Base-by-base conservation (phyloP, 2,329 filamentous ascomycete genomes). In the Hymenoscyphus scutula region DNA sequence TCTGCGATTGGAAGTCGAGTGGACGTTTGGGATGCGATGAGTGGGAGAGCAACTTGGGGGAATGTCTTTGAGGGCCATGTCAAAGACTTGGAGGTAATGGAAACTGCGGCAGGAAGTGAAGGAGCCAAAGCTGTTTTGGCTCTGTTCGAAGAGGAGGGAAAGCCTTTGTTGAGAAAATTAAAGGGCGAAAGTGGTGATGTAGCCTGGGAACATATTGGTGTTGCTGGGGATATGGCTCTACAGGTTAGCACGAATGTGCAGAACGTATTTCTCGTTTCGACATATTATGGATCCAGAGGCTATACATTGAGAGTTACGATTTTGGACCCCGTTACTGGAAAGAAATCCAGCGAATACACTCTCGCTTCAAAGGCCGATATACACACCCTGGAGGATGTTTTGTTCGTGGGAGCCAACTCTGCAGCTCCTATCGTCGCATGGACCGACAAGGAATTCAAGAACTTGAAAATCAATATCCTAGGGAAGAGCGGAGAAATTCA, bases 1-100 rank as follows among this genome's bases (percentile, higher is more conserved):
- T 89, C 89, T 68, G 92, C 89, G 1, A 78, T 87, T 41, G 91
- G 89, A 17, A 80, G 81, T 65, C 83, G 84, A 56, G 86, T 97
- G 30, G 84, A 89, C 60, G 85, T 89, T 15, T 98, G 93, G 93
- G 89, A 91, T 77, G 91, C 92, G 38, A 80, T 89, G 56, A 90
- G 89, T 70, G 95, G 95, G 30, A 87, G 89, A 71, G 84, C 90
- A 67, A 81, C 86, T 41, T 99, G 95, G 92, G 85, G 86, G 62
- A 81, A 82, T 51, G 79, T 81, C 56, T 86, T 91, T 62, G 73
- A 75, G 6, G 89, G 83, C 23, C 73, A 74, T 53, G 80, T 89
- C 19, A 84, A 82, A 72, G 90, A 91, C 74, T 76, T 97, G 61
- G 92, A 95, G 79, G 85, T 94, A 38, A 80, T 94, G 75, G 79